These are phyloP conservation scores for Conringia planisiliqua DNA, from an alignment of 345 rosid species.

Conservation along the genomic window DNA sequence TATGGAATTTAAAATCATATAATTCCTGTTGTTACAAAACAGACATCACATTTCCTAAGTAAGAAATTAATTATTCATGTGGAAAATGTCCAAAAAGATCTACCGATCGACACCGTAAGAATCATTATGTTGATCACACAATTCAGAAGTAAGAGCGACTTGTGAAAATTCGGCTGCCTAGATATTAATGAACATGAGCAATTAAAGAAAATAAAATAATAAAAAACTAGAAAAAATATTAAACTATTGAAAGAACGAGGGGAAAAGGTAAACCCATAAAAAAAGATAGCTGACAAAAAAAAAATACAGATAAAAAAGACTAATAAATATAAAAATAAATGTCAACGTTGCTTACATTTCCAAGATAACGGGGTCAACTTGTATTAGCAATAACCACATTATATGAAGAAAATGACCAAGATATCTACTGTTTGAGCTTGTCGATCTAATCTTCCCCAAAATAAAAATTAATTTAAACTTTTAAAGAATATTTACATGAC, in stretches of 20 bases:
- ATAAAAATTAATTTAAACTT: background rate
- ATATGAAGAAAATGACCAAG: conserved; percentile 15
- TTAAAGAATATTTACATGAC: background rate
- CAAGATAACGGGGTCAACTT: conserved; percentile 30
- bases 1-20: background rate
- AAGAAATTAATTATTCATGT: background rate
- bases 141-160: background rate
- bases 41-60: conserved; percentile 11
- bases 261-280: background rate
- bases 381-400: conserved; percentile 6
- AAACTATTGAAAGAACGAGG: background rate
- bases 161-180: background rate
- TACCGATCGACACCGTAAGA: background rate
- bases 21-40: background rate
- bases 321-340: background rate
- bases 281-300: conserved; percentile 9
- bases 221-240: background rate
- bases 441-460: conserved; percentile 2
- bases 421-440: conserved; percentile 9
- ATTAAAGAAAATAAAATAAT: background rate
- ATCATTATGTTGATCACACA: background rate
- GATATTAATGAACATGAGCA: background rate
- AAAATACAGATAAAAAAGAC: background rate
- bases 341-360: conserved; percentile 26
- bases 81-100: conserved; percentile 11